Percentiles rank a stretch among this genome's conserved stretches.
phyloP scores from a whole-genome alignment of 2,329 filamentous ascomycete species.

The Cephalotrichum gorgonifer region DNA sequence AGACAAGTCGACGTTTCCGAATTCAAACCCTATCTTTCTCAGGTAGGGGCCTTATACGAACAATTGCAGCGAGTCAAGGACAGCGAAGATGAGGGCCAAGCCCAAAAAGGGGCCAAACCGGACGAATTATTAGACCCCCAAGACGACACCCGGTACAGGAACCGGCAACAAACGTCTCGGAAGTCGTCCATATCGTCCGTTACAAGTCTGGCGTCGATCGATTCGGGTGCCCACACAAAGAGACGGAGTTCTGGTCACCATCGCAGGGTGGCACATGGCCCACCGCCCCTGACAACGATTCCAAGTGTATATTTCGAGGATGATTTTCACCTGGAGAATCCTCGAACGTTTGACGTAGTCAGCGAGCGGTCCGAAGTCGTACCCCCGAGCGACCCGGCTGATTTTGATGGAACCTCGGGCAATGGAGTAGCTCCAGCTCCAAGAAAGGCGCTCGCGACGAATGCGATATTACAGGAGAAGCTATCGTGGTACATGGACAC shows the following conservation, averaged over 20 bases:
- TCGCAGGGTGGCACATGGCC: slow-evolving; percentile 56
- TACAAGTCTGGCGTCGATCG: slow-evolving; percentile 21
- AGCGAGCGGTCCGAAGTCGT: slow-evolving; percentile 96
- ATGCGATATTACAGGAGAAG: slow-evolving; percentile 96
- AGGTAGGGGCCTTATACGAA: slow-evolving; percentile 82
- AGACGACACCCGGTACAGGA: slow-evolving; percentile 30
- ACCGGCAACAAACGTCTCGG: slow-evolving; percentile 24
- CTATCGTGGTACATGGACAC: slow-evolving; percentile 99
- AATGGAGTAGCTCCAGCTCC: slow-evolving; percentile 49
- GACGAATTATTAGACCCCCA: slow-evolving; percentile 29
- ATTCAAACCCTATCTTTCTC: slow-evolving; percentile 75
- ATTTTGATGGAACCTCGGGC: slow-evolving; percentile 42
- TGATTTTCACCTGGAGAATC: slow-evolving; percentile 90
- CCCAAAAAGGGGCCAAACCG: slow-evolving; percentile 22
- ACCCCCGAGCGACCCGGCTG: slow-evolving; percentile 37
- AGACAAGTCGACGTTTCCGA: slow-evolving; percentile 67
- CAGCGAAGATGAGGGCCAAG: slow-evolving; percentile 52
- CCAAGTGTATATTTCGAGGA: slow-evolving; percentile 91
- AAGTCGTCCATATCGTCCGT: slow-evolving; percentile 34
- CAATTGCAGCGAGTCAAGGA: slow-evolving; percentile 78
- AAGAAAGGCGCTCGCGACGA: slow-evolving; percentile 84
- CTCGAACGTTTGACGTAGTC: slow-evolving; percentile 89
- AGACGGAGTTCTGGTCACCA: slow-evolving; percentile 36
- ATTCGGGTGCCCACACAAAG: slow-evolving; percentile 15
- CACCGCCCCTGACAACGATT: slow-evolving; percentile 83